A percentile compares a stretch with the other conserved stretches of the same genome.
Conservation (phyloP, 495 filamentous ascomycete genomes). For the Xylaria telfairii region DNA sequence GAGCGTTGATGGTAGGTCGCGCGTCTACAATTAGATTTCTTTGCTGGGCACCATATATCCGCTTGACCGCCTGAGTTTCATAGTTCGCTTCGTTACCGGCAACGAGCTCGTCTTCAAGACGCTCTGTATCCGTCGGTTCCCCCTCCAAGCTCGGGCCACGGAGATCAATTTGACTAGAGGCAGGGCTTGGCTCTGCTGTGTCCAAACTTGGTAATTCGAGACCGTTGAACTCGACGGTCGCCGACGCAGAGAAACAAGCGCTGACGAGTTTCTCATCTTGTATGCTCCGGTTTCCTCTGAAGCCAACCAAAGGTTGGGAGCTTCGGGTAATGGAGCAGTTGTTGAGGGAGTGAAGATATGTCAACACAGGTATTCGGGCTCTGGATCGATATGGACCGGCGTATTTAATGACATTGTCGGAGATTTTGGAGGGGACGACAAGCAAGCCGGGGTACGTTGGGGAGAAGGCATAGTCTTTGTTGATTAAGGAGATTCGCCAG, state of each 20-base stretch:
- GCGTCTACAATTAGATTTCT: conserved; percentile 97
- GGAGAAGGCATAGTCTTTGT: conserved; percentile 85
- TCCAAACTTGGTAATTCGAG: conserved; percentile 35
- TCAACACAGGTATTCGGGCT: conserved; percentile 83
- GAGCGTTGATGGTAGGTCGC: conserved; percentile 91
- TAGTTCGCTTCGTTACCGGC: conserved; percentile 50
- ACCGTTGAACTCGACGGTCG: conserved; percentile 46
- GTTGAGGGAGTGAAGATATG: conserved; percentile 94
- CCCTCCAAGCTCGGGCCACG: conserved; percentile 42
- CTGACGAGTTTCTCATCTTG: conserved; percentile 95
- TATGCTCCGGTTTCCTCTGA: conserved; percentile 86
- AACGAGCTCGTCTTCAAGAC: conserved; percentile 76
- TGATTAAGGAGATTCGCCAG: conserved; percentile 93
- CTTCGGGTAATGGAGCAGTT: conserved; percentile 96
- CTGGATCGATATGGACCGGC: conserved; percentile 88
- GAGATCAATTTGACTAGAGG: conserved; percentile 64
- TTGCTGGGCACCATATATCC: conserved; percentile 92
- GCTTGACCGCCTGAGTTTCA: conserved; percentile 54
- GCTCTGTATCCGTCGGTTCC: conserved; percentile 57
- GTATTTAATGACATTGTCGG: conserved; percentile 95
- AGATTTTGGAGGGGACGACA: conserved; percentile 83
- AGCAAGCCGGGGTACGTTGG: conserved; percentile 92
- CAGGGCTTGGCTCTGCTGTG: conserved; percentile 57
- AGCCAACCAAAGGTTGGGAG: conserved; percentile 89
- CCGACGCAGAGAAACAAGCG: conserved; percentile 87